Evolutionary conservation across 2,329 filamentous ascomycete genomes (phyloP).

Genomic region (Aurifilum marmelostoma): DNA sequence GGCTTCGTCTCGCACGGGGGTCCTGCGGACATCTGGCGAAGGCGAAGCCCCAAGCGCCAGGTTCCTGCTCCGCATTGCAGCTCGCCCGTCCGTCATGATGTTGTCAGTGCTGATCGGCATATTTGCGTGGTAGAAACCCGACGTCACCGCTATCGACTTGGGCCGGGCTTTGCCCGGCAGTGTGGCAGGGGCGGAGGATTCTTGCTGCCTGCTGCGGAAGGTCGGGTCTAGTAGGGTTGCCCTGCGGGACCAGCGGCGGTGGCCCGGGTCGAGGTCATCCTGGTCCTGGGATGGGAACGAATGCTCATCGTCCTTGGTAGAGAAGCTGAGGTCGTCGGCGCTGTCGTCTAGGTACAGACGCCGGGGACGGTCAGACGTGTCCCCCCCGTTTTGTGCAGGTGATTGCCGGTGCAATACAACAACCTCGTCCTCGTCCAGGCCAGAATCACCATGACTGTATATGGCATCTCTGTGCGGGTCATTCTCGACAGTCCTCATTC

Average conservation of each 20-base stretch:
- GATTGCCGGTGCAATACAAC: slow-evolving; percentile 9
- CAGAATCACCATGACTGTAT: neutral
- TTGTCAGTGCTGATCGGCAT: slow-evolving; percentile 14
- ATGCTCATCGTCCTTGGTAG: neutral
- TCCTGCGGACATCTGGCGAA: neutral
- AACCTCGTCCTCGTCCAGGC: slow-evolving; percentile 18
- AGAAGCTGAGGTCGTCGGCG: neutral
- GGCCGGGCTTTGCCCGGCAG: neutral
- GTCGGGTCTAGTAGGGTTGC: neutral
- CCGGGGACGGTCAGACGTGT: slow-evolving; percentile 10
- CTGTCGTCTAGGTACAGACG: slow-evolving; percentile 20
- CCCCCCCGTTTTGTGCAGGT: slow-evolving; percentile 10
- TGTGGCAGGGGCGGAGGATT: neutral
- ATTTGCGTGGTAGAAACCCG: neutral
- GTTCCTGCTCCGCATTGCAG: slow-evolving; percentile 5
- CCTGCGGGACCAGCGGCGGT: slow-evolving; percentile 5
- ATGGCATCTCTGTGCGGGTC: neutral
- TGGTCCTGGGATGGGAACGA: neutral
- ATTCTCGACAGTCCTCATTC: neutral
- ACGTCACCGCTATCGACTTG: neutral
- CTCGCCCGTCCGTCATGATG: slow-evolving; percentile 9
- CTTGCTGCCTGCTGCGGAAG: neutral
- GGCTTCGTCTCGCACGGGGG: neutral
- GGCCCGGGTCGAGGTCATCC: neutral
- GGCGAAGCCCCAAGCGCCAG: neutral